Evolutionary conservation across 139 green algal genomes (phyloP).

Genomic region (Asterochloris erici): DNA sequence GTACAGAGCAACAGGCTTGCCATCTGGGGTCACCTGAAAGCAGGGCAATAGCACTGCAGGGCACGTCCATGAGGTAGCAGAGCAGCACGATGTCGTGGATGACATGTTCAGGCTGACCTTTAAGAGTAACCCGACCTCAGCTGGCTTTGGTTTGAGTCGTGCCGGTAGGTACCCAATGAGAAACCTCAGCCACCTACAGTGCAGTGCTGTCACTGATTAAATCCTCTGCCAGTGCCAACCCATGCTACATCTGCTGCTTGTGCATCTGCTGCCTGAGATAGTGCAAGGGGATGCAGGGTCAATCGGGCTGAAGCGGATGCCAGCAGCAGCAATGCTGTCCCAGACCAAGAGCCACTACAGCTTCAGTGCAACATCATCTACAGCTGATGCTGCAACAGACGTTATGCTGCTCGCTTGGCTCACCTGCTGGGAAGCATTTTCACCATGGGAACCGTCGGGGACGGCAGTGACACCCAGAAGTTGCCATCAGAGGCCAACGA

Average conservation of each 20-base stretch:
- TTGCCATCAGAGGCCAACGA: conserved; percentile 32
- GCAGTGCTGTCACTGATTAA: not conserved
- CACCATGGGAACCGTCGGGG: conserved; percentile 25
- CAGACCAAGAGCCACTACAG: not conserved
- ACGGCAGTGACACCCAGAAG: conserved; percentile 51
- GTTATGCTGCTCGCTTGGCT: not conserved
- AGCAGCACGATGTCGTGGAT: not conserved
- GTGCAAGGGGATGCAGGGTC: not conserved
- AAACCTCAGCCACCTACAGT: conserved; percentile 1
- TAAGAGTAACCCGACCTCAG: not conserved
- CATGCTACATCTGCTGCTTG: not conserved
- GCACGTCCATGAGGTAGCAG: not conserved
- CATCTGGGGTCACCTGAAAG: conserved; percentile 8
- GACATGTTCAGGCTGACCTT: not conserved
- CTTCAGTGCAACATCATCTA: not conserved
- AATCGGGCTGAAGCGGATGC: not conserved
- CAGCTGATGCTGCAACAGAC: not conserved
- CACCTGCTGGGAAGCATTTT: conserved; percentile 1
- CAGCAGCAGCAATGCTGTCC: not conserved
- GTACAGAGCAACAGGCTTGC: not conserved
- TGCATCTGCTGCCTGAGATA: not conserved
- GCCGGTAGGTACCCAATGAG: conserved; percentile 8
- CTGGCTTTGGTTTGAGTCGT: not conserved
- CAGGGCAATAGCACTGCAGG: not conserved
- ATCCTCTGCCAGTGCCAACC: not conserved